These are phyloP conservation scores for Malassezia dermatis DNA, from an alignment of 1,284 basidiomycete species.

Conservation along the genomic window DNA sequence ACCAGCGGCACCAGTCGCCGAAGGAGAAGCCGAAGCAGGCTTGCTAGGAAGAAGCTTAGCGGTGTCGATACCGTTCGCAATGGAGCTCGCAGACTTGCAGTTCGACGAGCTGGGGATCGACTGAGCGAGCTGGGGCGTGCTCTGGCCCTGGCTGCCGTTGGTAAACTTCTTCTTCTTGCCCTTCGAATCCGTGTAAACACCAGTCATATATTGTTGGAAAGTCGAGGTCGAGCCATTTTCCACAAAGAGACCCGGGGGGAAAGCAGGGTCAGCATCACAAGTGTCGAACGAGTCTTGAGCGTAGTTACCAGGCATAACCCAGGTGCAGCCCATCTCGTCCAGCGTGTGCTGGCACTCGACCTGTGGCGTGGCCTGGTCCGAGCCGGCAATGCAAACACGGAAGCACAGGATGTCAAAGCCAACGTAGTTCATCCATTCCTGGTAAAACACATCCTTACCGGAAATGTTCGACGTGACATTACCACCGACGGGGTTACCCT, in stretches of 20 bases:
- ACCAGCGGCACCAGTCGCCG: no score
- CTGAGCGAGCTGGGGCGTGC: conserved; percentile 41
- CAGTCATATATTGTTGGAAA: conserved; percentile 42
- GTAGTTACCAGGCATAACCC: conserved; percentile 49
- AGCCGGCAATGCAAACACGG: conserved; percentile 45
- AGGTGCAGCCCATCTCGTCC: conserved; percentile 46
- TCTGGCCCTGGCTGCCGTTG: conserved; percentile 35
- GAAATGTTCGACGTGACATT: conserved; percentile 53
- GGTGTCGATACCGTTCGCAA: conserved; percentile 34
- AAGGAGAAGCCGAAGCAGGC: neutral
- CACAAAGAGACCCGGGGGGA: conserved; percentile 44
- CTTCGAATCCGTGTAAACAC: conserved; percentile 21
- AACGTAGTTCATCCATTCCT: conserved; percentile 52
- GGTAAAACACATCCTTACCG: conserved; percentile 52
- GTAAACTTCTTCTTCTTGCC: conserved; percentile 33
- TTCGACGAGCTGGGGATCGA: conserved; percentile 37
- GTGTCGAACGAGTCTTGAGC: conserved; percentile 34
- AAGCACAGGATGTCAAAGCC: conserved; percentile 42
- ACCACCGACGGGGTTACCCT: conserved; percentile 53
- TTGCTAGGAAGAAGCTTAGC: conserved; percentile 20
- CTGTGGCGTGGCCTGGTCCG: conserved; percentile 28
- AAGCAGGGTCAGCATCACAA: conserved; percentile 46
- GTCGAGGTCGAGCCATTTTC: conserved; percentile 35
- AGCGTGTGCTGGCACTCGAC: conserved; percentile 44
- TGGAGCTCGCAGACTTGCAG: conserved; percentile 27